Conservation (phyloP, 1,139 yeast species). For the Kluyveromyces marxianus region DNA sequence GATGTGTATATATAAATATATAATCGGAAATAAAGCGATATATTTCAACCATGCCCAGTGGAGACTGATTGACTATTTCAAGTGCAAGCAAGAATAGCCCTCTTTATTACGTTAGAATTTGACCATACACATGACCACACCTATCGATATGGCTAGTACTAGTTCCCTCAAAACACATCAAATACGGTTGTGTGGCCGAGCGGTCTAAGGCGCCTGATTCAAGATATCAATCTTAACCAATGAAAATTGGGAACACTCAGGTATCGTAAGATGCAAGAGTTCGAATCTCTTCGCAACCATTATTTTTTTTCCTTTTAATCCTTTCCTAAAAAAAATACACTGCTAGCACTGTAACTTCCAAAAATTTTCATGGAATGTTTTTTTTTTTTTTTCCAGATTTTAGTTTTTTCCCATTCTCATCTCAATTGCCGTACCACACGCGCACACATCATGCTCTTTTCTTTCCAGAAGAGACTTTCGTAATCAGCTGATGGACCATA, state of each 20-base stretch:
- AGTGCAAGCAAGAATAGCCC: no score
- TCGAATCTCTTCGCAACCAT: constrained; percentile 27
- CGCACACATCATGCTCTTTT: no score
- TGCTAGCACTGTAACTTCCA: neutral
- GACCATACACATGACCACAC: no score
- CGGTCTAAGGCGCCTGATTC: constrained; percentile 28
- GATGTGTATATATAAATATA: no score
- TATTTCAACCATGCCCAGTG: no score
- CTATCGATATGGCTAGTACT: neutral
- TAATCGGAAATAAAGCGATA: no score
- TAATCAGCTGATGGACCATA: no score
- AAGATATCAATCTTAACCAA: constrained; percentile 15
- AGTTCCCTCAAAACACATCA: neutral
- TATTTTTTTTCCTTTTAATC: constrained; percentile 7
- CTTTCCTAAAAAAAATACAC: neutral
- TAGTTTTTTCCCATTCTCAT: neutral
- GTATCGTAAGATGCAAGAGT: constrained; percentile 28
- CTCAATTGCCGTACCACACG: neutral
- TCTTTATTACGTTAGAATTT: no score
- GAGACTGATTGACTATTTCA: no score
- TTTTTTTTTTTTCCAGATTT: no score
- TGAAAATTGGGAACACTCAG: constrained; percentile 18
- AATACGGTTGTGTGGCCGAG: constrained; percentile 26
- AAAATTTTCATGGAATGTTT: no score
- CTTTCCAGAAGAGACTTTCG: no score